These are phyloP conservation scores for Candida easanensis DNA, from an alignment of 805 yeast species.

Conservation along the genomic window DNA sequence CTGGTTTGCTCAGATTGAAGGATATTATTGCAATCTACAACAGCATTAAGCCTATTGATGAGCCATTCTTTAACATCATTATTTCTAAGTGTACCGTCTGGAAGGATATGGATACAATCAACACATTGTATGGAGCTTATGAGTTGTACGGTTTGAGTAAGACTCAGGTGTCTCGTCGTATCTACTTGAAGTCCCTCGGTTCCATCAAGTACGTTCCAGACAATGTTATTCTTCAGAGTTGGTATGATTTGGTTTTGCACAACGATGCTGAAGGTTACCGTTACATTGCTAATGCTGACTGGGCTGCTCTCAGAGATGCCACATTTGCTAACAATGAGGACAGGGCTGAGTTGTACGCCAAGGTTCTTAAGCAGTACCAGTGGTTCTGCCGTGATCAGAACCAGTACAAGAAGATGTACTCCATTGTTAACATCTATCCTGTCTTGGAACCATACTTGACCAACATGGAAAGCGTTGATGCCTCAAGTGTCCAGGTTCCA, in stretches of 20 bases:
- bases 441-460: constrained; percentile 11
- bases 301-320: constrained; percentile 81
- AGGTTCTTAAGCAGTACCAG: constrained; percentile 22
- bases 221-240: constrained; percentile 51
- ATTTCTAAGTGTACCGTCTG: constrained; percentile 64
- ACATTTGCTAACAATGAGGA: constrained; percentile 35
- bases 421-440: constrained; percentile 17
- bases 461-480: constrained; percentile 12
- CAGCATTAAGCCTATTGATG: constrained; percentile 60
- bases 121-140: constrained; percentile 61
- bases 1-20: constrained; percentile 57
- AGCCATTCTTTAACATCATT: constrained; percentile 77
- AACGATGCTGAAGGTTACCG: constrained; percentile 51
- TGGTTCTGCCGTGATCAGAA: constrained; percentile 25
- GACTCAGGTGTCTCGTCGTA: constrained; percentile 70
- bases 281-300: constrained; percentile 78
- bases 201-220: constrained; percentile 49
- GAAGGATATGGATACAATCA: constrained; percentile 63
- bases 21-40: constrained; percentile 55
- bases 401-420: constrained; percentile 16
- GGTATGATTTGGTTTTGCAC: constrained; percentile 51
- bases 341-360: constrained; percentile 22
- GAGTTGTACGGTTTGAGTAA: constrained; percentile 52
- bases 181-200: constrained; percentile 70
- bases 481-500: constrained; percentile 13